Percentiles rank a stretch among this genome's conserved stretches.
phyloP scores from a whole-genome alignment of 176 grass and related monocot genomes.

The Oropetium thomaeum region DNA sequence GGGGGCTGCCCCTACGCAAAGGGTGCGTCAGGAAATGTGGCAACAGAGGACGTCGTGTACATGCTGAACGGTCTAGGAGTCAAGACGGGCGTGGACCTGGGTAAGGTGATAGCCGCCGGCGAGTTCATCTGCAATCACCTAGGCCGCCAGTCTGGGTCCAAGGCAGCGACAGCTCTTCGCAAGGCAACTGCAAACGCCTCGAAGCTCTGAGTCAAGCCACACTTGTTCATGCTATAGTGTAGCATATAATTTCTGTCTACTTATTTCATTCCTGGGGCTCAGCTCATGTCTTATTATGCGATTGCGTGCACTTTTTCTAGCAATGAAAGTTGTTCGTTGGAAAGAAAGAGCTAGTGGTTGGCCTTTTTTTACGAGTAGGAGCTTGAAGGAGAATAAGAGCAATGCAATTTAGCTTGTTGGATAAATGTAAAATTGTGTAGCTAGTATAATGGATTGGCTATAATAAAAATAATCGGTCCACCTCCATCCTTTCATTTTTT shows the following conservation, averaged over 20 bases:
- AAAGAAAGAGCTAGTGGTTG: too few relatives aligned
- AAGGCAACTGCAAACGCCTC: conserved; percentile 41
- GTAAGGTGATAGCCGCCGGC: conserved; percentile 71
- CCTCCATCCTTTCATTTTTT: too few relatives aligned
- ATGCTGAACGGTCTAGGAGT: conserved; percentile 82
- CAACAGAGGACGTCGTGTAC: conserved; percentile 84
- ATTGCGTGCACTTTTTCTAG: too few relatives aligned
- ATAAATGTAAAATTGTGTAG: too few relatives aligned
- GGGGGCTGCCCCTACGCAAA: conserved; percentile 86
- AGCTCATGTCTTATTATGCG: too few relatives aligned
- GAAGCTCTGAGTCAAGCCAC: conserved; percentile 36
- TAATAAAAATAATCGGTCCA: too few relatives aligned
- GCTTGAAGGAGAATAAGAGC: too few relatives aligned
- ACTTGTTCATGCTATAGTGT: neutral
- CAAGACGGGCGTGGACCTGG: conserved; percentile 56
- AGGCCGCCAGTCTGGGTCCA: conserved; percentile 73
- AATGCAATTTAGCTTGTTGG: too few relatives aligned
- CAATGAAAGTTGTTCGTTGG: too few relatives aligned
- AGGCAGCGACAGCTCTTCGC: conserved; percentile 59
- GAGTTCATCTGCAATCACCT: conserved; percentile 72
- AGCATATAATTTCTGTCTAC: neutral
- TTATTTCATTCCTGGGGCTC: neutral
- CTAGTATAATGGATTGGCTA: too few relatives aligned
- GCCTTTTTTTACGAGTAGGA: too few relatives aligned
- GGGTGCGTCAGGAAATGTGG: conserved; percentile 78